phyloP scores from a whole-genome alignment of 2,329 filamentous ascomycete species.

The Phaeophleospora eucalypticola region DNA sequence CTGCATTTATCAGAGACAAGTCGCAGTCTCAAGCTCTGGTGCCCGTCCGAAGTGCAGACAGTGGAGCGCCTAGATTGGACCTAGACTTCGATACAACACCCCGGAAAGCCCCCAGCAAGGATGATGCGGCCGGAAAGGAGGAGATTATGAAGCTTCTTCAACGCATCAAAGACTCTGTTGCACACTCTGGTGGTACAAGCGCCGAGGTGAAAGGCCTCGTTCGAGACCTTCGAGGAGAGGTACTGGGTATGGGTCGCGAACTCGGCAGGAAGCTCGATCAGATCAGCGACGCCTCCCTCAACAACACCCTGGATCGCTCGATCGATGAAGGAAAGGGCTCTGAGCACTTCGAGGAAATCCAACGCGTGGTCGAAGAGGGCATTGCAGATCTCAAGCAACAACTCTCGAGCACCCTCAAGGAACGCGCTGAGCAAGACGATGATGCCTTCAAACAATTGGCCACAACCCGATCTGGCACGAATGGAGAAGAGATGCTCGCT shows the following conservation, averaged over 20 bases:
- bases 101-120: slow-evolving; percentile 20
- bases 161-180: slow-evolving; percentile 85
- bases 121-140: slow-evolving; percentile 53
- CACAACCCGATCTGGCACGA: slow-evolving; percentile 38
- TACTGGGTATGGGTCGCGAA: slow-evolving; percentile 90
- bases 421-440: slow-evolving; percentile 57
- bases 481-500: slow-evolving; percentile 77
- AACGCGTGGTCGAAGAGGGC: slow-evolving; percentile 72
- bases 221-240: slow-evolving; percentile 83
- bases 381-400: slow-evolving; percentile 79
- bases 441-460: slow-evolving; percentile 32
- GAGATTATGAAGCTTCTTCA: slow-evolving; percentile 79
- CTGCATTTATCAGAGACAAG: slow-evolving; percentile 50
- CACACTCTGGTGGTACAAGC: slow-evolving; percentile 81
- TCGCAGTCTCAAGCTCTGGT: slow-evolving; percentile 54
- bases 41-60: slow-evolving; percentile 37
- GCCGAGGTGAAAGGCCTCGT: slow-evolving; percentile 89
- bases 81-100: slow-evolving; percentile 32
- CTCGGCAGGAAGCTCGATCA: slow-evolving; percentile 83
- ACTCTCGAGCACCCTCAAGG: slow-evolving; percentile 72
- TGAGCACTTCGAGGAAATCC: slow-evolving; percentile 63
- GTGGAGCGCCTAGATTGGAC: slow-evolving; percentile 34
- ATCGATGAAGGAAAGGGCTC: slow-evolving; percentile 38
- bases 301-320: slow-evolving; percentile 38
- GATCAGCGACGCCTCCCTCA: slow-evolving; percentile 40